Base-by-base conservation (phyloP, 78 protist genomes). In the Dictyostelium intermedium region DNA sequence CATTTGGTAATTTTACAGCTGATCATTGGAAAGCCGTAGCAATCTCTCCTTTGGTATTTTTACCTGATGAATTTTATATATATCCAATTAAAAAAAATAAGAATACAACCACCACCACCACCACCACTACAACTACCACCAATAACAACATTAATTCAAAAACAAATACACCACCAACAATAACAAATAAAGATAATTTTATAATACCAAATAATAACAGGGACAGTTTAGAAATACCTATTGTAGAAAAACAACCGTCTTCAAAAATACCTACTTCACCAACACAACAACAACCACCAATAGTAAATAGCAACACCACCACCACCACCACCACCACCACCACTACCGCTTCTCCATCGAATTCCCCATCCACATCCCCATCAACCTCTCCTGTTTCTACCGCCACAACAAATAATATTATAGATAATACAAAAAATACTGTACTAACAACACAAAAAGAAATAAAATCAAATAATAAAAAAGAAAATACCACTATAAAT, bases 51-150 rank as follows among this genome's bases (percentile, higher is more conserved):
- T 84, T 80, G 32, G n/a, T 70, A 50, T 37, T 39, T 70, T 77
- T 84, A 41, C 91, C 91, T 11, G 83, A 84, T 18, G 56, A 43
- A 32, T 84, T 84, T 45, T 84, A n/a, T 47, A 25, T 84, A 43
- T 34, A 70, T 45, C 63, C 82, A 27, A 84, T 84, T 13, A 30
- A 81, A 13, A 37, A 60, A 47, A 69, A 84, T 45, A 84, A 50
- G 32, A 14, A 25, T 8, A 81, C 1, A 11, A 47, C 56, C 7
- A 47, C 18, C 56, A 47, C 56, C 9, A 47, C 10, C 1, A 27
- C 6, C n/a, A 45, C n/a, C 11, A 45, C 45, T 8, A 45, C 20
- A 10, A 45, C 45, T 47, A 25, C 10, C 30, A 78, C 11, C 20
- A 76, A 37, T 2, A 37, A 76, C 14, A 77, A 25, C 10, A 45